Base-by-base conservation (phyloP, 2,329 filamentous ascomycete genomes). In the Aspergillus persii region DNA sequence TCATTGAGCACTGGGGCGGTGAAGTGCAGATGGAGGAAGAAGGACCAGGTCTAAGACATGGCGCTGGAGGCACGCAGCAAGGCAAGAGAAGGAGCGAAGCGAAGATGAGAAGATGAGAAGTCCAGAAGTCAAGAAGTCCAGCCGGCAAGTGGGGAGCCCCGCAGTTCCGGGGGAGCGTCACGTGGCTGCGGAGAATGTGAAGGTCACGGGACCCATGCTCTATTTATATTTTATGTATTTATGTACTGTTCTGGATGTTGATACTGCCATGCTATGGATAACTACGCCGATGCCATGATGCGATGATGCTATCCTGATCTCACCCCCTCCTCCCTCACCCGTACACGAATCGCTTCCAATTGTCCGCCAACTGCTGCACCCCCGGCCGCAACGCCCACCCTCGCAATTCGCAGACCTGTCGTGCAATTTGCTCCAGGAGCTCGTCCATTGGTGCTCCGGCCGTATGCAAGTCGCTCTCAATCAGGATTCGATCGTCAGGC, bases 381-480 rank as follows among this genome's bases (percentile, higher is more conserved):
- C 94, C 94, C 4, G 91, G 81, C 49, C 89, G 83, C 58, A 96
- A 73, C 0, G 75, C 72, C 94, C 95, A 98, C 1, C 84, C 87
- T 66, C 92, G 95, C 50, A 92, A 80, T 52, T 83, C 75, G 70
- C 94, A 97, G 4, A 98, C 84, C 61, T 83, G 86, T n/a, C 88
- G 81, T 57, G 89, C 86, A 62, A 93, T 89, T 50, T 90, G 84
- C 71, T 94, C 90, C 11, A 99, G 77, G 60, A 86, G 78, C 2
- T 79, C 76, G 71, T 98, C 95, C 90, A 98, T 96, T 53, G 83
- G 78, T 1, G 86, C 81, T 0, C 95, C 95, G 0, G 94, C 95
- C 23, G 79, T 84, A 74, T 98, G 91, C 59, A 97, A 73, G 75
- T 99, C 95, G 71, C 92, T 98, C 76, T 99, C 95, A 2, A 96